Conservation (phyloP, 2,329 filamentous ascomycete genomes). For the Albifimbria verrucaria region DNA sequence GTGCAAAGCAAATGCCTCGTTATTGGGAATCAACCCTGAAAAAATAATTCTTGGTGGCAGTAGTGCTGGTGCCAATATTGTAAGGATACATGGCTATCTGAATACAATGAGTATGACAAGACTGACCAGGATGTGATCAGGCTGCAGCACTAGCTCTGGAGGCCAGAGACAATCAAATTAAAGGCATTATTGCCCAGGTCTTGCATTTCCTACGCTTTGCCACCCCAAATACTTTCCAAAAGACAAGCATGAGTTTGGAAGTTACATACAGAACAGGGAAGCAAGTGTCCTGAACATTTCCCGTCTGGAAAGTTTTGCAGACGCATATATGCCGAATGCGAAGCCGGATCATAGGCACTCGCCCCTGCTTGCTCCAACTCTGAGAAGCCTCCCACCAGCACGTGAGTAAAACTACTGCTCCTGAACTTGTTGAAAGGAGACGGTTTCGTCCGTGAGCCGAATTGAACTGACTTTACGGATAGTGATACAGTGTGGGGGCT, state of each 20-base stretch:
- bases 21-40: conserved; percentile 13
- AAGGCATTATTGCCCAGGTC: conserved; percentile 17
- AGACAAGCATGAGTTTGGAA: conserved; percentile 19
- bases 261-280: conserved; percentile 16
- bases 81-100: background rate
- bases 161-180: conserved; percentile 8
- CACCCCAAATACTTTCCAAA: conserved; percentile 18
- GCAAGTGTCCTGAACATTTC: conserved; percentile 6
- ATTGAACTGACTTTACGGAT: background rate
- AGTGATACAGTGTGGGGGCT: conserved; percentile 17
- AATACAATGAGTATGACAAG: background rate
- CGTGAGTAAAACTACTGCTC: conserved; percentile 4
- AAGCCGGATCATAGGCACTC: conserved; percentile 15
- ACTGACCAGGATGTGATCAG: conserved; percentile 1
- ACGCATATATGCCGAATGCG: conserved; percentile 7
- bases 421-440: too few species aligned
- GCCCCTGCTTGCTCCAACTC: conserved; percentile 14
- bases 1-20: conserved; percentile 16
- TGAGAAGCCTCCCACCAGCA: conserved; percentile 12
- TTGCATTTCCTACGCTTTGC: conserved; percentile 16
- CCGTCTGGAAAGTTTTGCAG: conserved; percentile 9
- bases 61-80: conserved; percentile 17
- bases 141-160: conserved; percentile 14
- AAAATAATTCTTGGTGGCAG: conserved; percentile 17
- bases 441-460: too few species aligned